These are phyloP conservation scores for Urostyla sp. DNA, from an alignment of 73 alveolate genomes.

Conservation along the genomic window DNA sequence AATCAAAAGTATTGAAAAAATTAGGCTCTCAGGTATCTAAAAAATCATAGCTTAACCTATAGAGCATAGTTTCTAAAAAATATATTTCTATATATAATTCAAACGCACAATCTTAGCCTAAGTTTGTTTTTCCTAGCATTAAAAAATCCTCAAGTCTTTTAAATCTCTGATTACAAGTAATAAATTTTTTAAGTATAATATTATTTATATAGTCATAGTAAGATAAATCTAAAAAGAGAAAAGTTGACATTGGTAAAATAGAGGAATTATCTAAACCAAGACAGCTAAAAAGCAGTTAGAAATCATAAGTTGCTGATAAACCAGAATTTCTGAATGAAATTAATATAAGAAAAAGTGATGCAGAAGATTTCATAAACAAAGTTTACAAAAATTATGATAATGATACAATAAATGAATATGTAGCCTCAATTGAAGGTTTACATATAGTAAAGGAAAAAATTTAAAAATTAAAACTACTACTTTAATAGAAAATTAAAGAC, in stretches of 20 bases:
- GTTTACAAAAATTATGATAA: slow-evolving; percentile 29
- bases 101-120: background rate
- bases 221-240: slow-evolving; percentile 1
- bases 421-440: background rate
- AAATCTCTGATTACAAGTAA: slow-evolving; percentile 26
- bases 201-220: background rate
- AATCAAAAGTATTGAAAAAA: slow-evolving; percentile 12
- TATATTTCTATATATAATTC: slow-evolving; percentile 31
- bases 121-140: slow-evolving; percentile 24
- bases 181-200: background rate
- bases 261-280: slow-evolving; percentile 3
- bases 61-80: too few relatives aligned
- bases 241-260: slow-evolving; percentile 1
- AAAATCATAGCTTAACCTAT: background rate
- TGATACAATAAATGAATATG: slow-evolving; percentile 35
- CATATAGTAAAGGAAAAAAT: slow-evolving; percentile 48
- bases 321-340: background rate
- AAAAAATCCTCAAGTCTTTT: slow-evolving; percentile 24
- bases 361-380: slow-evolving; percentile 5
- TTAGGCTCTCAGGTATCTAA: background rate
- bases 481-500: slow-evolving; percentile 28
- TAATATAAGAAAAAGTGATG: slow-evolving; percentile 22
- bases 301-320: background rate
- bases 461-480: background rate
- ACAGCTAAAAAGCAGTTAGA: background rate